Evolutionary conservation across 345 rosid genomes (phyloP), one percentile per base, ranked within the genome.

Genomic region (Kernera saxatilis): DNA sequence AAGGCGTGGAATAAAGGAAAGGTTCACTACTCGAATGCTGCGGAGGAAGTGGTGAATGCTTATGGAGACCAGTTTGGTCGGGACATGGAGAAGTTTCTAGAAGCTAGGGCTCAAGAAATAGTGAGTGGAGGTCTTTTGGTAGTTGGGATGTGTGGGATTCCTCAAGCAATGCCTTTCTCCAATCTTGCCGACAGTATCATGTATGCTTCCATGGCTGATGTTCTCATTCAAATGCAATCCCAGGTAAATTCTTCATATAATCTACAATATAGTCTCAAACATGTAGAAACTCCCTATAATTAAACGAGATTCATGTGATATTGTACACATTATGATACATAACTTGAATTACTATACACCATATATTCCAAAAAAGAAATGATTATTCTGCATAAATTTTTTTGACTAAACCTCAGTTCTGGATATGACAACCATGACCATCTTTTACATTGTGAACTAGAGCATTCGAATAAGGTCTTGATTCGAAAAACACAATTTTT

Each of bases 1-100:
- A 72, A 72, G n/a, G 82, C 84, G 0, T 84, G 75, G 79, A 82
- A 84, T 68, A 82, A 76, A 50, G 84, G 85, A 29, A 79, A 80
- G 41, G 72, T 81, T 67, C 77, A 81, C 22, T 81, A 79, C 61
- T 17, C 70, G 14, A 44, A 36, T 67, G 79, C 81, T 3, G 19
- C 54, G 1, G 48, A 73, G 1, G 81, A 82, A 55, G 85, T 82
- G 12, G 67, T 37, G 9, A 72, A 72, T 48, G 85, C 81, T 14
- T 82, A 84, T 55, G 52, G 27, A 9, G 52, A 63, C 6, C 85
- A 77, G 69, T 82, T 81, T 60, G 70, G 74, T 18, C 56, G 71
- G 71, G 85, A 84, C 46, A 72, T 78, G 73, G 80, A 50, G 44
- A 68, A 6, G 50, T 82, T 84, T 66, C 55, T 84, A 13, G 74